Conservation (phyloP, 768 basidiomycete species). For the Phaffia australis region DNA sequence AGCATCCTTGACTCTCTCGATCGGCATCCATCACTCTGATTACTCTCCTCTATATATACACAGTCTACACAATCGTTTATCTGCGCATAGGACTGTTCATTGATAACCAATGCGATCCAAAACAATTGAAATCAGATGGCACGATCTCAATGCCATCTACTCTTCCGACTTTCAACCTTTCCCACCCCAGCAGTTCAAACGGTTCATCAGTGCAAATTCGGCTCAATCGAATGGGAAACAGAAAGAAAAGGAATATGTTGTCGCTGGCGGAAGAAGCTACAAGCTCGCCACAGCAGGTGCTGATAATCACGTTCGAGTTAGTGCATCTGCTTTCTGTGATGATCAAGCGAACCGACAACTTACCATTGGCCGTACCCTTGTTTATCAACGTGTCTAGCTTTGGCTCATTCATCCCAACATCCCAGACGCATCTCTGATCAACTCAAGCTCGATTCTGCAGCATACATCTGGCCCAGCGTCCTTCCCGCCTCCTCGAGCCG, state of each 20-base stretch:
- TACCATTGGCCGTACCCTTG: background rate
- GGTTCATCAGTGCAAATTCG: conserved; percentile 30
- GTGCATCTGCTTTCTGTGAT: conserved; percentile 37
- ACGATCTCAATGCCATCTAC: conserved; percentile 89
- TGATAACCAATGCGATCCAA: conserved; percentile 58
- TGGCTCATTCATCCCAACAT: conserved; percentile 95
- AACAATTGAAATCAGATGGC: conserved; percentile 90
- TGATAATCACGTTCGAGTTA: conserved; percentile 89
- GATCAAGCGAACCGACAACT: background rate
- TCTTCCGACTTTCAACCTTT: conserved; percentile 91
- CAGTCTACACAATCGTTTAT: too few species aligned
- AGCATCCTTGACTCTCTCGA: too few species aligned
- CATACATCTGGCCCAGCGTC: conserved; percentile 23
- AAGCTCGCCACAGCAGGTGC: conserved; percentile 89
- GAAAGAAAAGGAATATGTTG: conserved; percentile 22
- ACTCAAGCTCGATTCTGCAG: conserved; percentile 27
- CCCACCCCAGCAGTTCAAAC: conserved; percentile 44
- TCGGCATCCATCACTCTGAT: too few species aligned
- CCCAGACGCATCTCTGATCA: conserved; percentile 46
- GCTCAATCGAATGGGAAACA: conserved; percentile 32
- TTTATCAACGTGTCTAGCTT: conserved; percentile 44
- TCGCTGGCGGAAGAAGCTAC: conserved; percentile 50
- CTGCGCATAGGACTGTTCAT: too few species aligned
- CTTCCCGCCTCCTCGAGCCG: conserved; percentile 68
- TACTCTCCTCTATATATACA: too few species aligned